Conservation (phyloP, 1,284 basidiomycete genomes). For the Sporisorium sorghi region DNA sequence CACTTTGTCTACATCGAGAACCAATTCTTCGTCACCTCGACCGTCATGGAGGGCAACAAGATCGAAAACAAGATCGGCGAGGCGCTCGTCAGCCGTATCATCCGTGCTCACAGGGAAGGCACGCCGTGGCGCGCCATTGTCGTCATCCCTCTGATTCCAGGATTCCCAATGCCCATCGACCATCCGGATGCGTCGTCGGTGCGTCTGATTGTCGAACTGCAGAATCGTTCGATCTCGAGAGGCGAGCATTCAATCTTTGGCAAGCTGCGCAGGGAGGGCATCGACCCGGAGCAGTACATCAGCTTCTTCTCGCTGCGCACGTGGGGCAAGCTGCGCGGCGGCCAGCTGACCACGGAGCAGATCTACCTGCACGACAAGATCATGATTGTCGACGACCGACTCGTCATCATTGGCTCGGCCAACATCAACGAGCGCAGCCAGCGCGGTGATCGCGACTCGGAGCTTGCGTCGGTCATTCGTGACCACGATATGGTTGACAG, state of each 20-base stretch:
- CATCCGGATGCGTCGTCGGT: conserved; percentile 90
- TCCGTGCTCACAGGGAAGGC: conserved; percentile 84
- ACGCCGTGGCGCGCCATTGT: conserved; percentile 92
- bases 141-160: conserved; percentile 90
- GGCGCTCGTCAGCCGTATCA: conserved; percentile 89
- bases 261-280: conserved; percentile 85
- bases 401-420: conserved; percentile 98
- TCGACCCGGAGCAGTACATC: conserved; percentile 89
- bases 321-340: conserved; percentile 90
- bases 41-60: conserved; percentile 83
- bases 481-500: conserved; percentile 95
- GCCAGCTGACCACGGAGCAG: conserved; percentile 88
- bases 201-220: conserved; percentile 69
- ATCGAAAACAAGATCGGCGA: conserved; percentile 96
- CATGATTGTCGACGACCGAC: conserved; percentile 94
- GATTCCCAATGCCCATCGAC: conserved; percentile 93
- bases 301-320: conserved; percentile 89
- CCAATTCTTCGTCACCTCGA: conserved; percentile 98
- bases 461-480: conserved; percentile 88
- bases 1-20: conserved; percentile 80
- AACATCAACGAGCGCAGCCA: conserved; percentile 98
- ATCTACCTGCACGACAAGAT: conserved; percentile 71
- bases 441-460: conserved; percentile 94
- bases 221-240: conserved; percentile 86
- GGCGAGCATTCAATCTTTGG: conserved; percentile 93